These are phyloP conservation scores for Citeromyces matritensis DNA, from an alignment of 805 yeast species.

Conservation along the genomic window DNA sequence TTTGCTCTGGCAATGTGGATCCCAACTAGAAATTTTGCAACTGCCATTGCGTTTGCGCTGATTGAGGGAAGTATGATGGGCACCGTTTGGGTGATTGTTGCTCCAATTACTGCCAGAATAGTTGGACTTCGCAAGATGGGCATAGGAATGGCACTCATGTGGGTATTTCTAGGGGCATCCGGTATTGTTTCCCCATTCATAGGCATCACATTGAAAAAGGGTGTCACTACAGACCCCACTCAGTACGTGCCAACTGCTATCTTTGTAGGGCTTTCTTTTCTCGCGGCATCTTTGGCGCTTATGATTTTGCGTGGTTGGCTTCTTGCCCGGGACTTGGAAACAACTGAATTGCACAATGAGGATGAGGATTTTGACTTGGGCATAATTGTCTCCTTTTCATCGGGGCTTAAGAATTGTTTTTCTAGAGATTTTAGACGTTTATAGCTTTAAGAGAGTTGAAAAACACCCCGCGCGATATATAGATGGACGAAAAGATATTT, in stretches of 20 bases:
- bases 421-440: too few relatives aligned
- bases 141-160: constrained; percentile 28
- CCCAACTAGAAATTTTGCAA: constrained; percentile 41
- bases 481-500: too few relatives aligned
- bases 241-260: constrained; percentile 39
- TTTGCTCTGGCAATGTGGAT: constrained; percentile 37
- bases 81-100: constrained; percentile 37
- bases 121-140: constrained; percentile 39
- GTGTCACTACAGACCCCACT: constrained; percentile 19
- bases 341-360: neutral
- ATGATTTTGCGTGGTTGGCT: constrained; percentile 38
- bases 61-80: constrained; percentile 48
- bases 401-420: too few relatives aligned
- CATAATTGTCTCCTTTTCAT: too few relatives aligned
- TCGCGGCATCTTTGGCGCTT: constrained; percentile 25
- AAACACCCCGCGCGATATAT: too few relatives aligned
- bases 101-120: constrained; percentile 33
- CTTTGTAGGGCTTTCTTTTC: constrained; percentile 42
- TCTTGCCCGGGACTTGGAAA: constrained; percentile 14
- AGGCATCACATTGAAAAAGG: constrained; percentile 33
- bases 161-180: constrained; percentile 33
- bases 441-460: too few relatives aligned
- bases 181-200: constrained; percentile 46
- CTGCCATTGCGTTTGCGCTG: constrained; percentile 35
- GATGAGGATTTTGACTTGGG: too few relatives aligned